Evolutionary conservation across 345 rosid species (phyloP).

Genomic region (Salix caprea): DNA sequence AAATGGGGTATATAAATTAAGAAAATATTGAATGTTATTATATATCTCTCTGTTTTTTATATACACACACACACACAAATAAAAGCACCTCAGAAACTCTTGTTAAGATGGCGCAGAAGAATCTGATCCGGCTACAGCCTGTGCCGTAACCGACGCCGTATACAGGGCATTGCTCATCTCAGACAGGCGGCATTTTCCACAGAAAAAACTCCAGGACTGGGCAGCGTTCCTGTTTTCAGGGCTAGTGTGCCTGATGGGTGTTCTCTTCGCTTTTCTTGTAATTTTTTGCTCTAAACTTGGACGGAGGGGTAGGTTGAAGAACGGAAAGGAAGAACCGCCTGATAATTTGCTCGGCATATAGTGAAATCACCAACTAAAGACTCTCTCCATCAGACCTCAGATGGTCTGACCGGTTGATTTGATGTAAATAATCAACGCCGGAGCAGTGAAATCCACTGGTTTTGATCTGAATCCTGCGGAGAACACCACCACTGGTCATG

Average conservation of each 20-base stretch:
- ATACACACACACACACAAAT: too few species aligned
- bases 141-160: slow-evolving; percentile 37
- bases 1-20: too few species aligned
- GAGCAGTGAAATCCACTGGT: neutral
- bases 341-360: neutral
- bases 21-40: too few species aligned
- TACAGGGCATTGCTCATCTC: slow-evolving; percentile 54
- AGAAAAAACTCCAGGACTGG: slow-evolving; percentile 37
- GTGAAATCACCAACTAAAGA: neutral
- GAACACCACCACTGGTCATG: neutral
- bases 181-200: slow-evolving; percentile 43
- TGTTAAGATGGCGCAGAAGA: too few species aligned
- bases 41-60: too few species aligned
- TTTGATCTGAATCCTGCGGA: too few species aligned
- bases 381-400: neutral
- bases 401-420: neutral
- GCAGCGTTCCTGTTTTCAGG: slow-evolving; percentile 23
- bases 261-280: slow-evolving; percentile 33
- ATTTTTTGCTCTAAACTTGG: slow-evolving; percentile 41
- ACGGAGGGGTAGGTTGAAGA: neutral
- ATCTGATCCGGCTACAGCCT: slow-evolving; percentile 48
- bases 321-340: neutral
- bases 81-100: too few species aligned
- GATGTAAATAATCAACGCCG: neutral
- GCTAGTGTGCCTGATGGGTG: slow-evolving; percentile 35